Evolutionary conservation across 2,329 filamentous ascomycete species (phyloP), one percentile per base, ranked within the genome.

Genomic region (Ophiosphaerella herpotricha): DNA sequence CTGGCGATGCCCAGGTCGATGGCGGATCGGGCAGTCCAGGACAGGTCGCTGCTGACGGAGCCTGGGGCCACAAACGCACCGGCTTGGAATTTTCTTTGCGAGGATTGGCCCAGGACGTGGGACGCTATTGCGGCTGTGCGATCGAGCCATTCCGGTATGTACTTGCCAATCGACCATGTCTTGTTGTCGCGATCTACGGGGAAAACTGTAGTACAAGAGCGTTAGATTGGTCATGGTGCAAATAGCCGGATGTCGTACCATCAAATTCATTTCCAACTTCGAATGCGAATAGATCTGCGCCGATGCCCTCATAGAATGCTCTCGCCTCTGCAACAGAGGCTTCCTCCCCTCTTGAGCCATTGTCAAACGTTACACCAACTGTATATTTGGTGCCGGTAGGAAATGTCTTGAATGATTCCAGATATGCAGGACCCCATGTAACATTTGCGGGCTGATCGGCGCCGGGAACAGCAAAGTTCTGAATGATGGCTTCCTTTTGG

Each of bases 241-340:
- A 7, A 7, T 31, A 7, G 6, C 13, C 13, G 9, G 24, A 12
- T 14, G 18, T 8, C 31, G 24, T 54, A 60, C 54, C 53, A 36
- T 64, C 55, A 14, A 63, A 56, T 32, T 64, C 61, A 38, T 63
- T 64, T n/a, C 61, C 58, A 2, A 61, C 51, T 39, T 60, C 60
- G 5, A 58, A 48, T 1, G 56, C 60, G 26, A 45, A 58, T 5
- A 61, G 21, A 37, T 53, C 47, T 4, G 49, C 35, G 4, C 51
- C 55, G 12, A 60, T 42, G n/a, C 43, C 39, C 8, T 55, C 16
- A 43, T 60, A 54, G 16, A 58, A 57, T 1, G 47, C 54, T 4
- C 35, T 42, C 1, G 57, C 53, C 37, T 60, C 54, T 3, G 39
- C 29, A 5, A 55, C 46, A 38, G 49, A 54, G 6, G 31, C 36